Evolutionary conservation across 2,329 filamentous ascomycete species (phyloP).

Genomic region (Geosmithia flava): DNA sequence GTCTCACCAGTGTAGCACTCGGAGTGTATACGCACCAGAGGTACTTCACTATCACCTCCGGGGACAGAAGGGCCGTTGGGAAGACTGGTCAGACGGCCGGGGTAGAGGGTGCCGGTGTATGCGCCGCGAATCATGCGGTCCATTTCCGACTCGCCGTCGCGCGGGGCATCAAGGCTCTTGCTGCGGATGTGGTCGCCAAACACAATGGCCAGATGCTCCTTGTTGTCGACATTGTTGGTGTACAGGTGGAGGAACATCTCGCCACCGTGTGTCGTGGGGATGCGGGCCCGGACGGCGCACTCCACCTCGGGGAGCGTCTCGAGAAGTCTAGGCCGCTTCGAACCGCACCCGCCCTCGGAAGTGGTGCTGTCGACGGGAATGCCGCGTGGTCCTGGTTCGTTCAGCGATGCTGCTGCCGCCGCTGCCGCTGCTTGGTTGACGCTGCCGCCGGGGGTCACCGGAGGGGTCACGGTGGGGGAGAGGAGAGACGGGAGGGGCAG

Average conservation of each 20-base stretch:
- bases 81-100: constrained; percentile 67
- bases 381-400: constrained; percentile 28
- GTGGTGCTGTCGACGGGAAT: constrained; percentile 49
- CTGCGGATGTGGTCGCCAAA: constrained; percentile 80
- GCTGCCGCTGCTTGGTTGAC: constrained; percentile 22
- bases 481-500: constrained; percentile 56
- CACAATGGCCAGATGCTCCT: constrained; percentile 94
- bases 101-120: constrained; percentile 78
- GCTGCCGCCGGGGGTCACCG: constrained; percentile 42
- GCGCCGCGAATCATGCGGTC: constrained; percentile 91
- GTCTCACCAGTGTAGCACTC: constrained; percentile 99
- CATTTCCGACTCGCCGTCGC: constrained; percentile 71
- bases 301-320: constrained; percentile 71
- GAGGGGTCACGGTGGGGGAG: constrained; percentile 75
- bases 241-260: constrained; percentile 98
- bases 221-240: constrained; percentile 82
- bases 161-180: constrained; percentile 55
- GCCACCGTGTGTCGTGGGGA: constrained; percentile 80
- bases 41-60: constrained; percentile 15
- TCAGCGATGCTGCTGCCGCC: not conserved
- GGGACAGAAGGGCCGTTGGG: not conserved
- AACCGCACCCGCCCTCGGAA: constrained; percentile 45
- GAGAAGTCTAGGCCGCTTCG: constrained; percentile 59
- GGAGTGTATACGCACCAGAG: constrained; percentile 88
- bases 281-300: constrained; percentile 87